Conservation (phyloP, 2,329 filamentous ascomycete species). For the Xylariaceae sp. region DNA sequence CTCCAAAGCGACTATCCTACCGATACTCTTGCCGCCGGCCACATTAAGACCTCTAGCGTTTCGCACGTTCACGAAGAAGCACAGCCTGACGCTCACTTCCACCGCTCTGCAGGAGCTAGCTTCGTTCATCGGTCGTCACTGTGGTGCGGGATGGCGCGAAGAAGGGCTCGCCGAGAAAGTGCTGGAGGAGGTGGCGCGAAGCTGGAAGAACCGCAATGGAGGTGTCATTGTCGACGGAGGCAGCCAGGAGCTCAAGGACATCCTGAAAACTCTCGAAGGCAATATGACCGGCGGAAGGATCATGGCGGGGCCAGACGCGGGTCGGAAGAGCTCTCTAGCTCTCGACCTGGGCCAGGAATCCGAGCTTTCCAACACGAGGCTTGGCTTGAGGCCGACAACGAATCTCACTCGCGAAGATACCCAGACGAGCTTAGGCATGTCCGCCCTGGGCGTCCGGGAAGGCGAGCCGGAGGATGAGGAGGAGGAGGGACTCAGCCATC, state of each 20-base stretch:
- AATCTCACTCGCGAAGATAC: constrained; percentile 52
- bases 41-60: constrained; percentile 88
- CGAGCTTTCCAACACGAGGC: constrained; percentile 48
- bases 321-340: constrained; percentile 59
- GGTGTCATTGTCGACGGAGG: constrained; percentile 86
- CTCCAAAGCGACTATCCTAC: constrained; percentile 62
- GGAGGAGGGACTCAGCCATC: constrained; percentile 58
- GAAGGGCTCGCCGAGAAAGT: constrained; percentile 89
- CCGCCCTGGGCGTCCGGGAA: constrained; percentile 46
- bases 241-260: constrained; percentile 69
- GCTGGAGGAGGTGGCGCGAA: constrained; percentile 82
- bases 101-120: constrained; percentile 80
- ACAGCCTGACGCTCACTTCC: constrained; percentile 87
- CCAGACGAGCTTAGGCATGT: constrained; percentile 60
- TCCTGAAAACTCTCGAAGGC: constrained; percentile 77
- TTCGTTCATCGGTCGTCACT: constrained; percentile 85
- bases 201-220: constrained; percentile 86
- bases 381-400: constrained; percentile 47
- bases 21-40: constrained; percentile 81
- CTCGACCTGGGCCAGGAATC: constrained; percentile 50
- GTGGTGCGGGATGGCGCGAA: constrained; percentile 93
- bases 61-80: constrained; percentile 93
- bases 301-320: constrained; percentile 48
- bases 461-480: constrained; percentile 55
- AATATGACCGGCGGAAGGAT: constrained; percentile 84